Evolutionary conservation across 495 filamentous ascomycete species (phyloP).

Genomic region (Mytilinidion resinicola): DNA sequence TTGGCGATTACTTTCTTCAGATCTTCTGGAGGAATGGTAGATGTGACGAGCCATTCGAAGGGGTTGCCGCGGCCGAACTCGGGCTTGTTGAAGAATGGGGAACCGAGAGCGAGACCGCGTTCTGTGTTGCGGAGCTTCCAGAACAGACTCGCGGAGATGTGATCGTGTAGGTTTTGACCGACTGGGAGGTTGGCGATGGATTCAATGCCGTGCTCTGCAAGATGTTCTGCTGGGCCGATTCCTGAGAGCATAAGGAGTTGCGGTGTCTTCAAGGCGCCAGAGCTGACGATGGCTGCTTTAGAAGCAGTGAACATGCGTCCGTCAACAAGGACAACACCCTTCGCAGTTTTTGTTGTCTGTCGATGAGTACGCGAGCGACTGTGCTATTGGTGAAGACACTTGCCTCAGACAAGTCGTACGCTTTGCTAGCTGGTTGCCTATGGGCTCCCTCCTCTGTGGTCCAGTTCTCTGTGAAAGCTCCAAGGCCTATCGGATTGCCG

Average conservation of each 20-base stretch:
- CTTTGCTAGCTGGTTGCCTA: conserved; percentile 6
- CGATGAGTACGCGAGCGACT: conserved; percentile 8
- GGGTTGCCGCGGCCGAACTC: background rate
- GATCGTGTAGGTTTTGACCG: conserved; percentile 55
- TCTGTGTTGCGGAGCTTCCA: conserved; percentile 5
- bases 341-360: conserved; percentile 1
- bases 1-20: background rate
- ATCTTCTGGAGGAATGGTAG: background rate
- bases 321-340: conserved; percentile 5
- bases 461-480: conserved; percentile 1
- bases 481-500: conserved; percentile 11
- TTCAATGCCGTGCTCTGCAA: conserved; percentile 46
- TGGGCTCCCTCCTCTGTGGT: background rate
- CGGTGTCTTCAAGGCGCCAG: background rate
- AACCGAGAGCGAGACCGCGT: conserved; percentile 4
- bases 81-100: conserved; percentile 6
- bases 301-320: background rate
- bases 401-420: conserved; percentile 5
- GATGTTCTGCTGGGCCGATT: conserved; percentile 43
- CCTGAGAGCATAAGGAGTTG: conserved; percentile 5
- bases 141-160: conserved; percentile 22
- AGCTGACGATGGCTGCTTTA: conserved; percentile 33
- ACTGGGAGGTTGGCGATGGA: conserved; percentile 45
- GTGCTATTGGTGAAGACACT: background rate
- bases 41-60: background rate